Evolutionary conservation across 2,329 filamentous ascomycete genomes (phyloP), one percentile per base, ranked within the genome.

Genomic region (Alternaria arborescens): DNA sequence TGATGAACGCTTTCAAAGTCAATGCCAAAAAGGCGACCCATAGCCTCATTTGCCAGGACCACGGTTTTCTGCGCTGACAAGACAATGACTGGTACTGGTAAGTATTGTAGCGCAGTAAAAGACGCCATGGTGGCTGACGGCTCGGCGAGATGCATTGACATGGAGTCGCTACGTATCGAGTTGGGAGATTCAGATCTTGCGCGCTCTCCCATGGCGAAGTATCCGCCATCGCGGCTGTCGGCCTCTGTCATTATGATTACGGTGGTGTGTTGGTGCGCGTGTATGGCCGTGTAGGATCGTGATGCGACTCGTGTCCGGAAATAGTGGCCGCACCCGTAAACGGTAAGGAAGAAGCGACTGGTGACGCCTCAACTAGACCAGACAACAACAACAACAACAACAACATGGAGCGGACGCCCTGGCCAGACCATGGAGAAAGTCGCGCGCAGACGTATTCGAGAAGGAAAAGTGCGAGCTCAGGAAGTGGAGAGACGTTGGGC

Each of bases 11-110:
- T 75, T 43, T 77, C 70, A 22, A 81, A 77, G 26, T 87, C 81
- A 50, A 91, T 81, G 4, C 87, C 89, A 22, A 94, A 79, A 69
- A 94, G 79, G 55, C 87, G 84, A 1, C 88, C 89, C 86, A 93
- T 89, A 20, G 91, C 88, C 67, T 93, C 89, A 69, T 94, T 94
- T 32, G 90, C 91, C 41, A 93, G 77, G 1, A 91, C 84, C 3
- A 93, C 85, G 0, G 88, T 91, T 77, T 93, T 93, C 30, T 86
- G 71, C 36, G 84, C 86, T 52, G 89, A 89, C 36, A 94, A 79
- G 1, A 94, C 87, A 36, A 93, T 76, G 5, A 92, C 76, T 0
- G 91, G 91, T 47, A 92, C 87, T 0, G 91, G 91, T 5, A 94
- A 82, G 71, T 91, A 92, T 71, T 91, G 89, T 78, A 94, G 80